Conservation (phyloP, 2,329 filamentous ascomycete species). For the Claviceps pazoutovae region DNA sequence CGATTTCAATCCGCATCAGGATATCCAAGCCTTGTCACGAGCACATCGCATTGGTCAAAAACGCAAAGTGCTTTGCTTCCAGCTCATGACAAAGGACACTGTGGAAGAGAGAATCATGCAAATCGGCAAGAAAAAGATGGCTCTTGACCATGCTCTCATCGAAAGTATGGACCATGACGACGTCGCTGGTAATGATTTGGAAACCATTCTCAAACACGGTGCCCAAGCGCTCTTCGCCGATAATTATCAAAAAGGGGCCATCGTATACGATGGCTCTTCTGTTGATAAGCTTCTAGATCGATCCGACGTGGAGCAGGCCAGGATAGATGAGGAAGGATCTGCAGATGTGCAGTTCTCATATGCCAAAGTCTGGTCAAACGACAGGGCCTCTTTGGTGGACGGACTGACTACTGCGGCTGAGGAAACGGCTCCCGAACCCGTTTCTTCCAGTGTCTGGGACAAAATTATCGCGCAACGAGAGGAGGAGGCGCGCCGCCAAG, state of each 20-base stretch:
- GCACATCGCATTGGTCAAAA: conserved; percentile 94
- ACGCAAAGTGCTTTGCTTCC: conserved; percentile 90
- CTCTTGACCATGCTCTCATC: conserved; percentile 85
- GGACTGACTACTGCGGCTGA: conserved; percentile 37
- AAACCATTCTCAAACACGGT: conserved; percentile 77
- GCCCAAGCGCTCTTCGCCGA: conserved; percentile 77
- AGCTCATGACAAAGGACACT: conserved; percentile 77
- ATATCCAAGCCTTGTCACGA: conserved; percentile 86
- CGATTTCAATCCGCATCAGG: conserved; percentile 96
- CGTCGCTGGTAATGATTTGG: conserved; percentile 63
- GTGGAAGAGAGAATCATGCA: conserved; percentile 95
- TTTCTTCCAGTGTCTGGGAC: conserved; percentile 70
- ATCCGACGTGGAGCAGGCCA: conserved; percentile 62
- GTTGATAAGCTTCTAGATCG: conserved; percentile 89
- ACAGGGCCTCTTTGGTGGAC: conserved; percentile 53
- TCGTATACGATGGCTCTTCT: conserved; percentile 66
- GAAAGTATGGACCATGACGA: conserved; percentile 82
- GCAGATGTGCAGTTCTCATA: conserved; percentile 77
- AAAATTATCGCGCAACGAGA: conserved; percentile 76
- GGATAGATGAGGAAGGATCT: conserved; percentile 44
- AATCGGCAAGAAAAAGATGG: conserved; percentile 90
- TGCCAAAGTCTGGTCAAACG: conserved; percentile 84
- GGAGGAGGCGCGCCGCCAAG: conserved; percentile 59
- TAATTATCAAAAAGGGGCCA: conserved; percentile 53
- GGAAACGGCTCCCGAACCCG: conserved; percentile 36